phyloP scores from a whole-genome alignment of 2,329 filamentous ascomycete species.

The Beauveria sp. region DNA sequence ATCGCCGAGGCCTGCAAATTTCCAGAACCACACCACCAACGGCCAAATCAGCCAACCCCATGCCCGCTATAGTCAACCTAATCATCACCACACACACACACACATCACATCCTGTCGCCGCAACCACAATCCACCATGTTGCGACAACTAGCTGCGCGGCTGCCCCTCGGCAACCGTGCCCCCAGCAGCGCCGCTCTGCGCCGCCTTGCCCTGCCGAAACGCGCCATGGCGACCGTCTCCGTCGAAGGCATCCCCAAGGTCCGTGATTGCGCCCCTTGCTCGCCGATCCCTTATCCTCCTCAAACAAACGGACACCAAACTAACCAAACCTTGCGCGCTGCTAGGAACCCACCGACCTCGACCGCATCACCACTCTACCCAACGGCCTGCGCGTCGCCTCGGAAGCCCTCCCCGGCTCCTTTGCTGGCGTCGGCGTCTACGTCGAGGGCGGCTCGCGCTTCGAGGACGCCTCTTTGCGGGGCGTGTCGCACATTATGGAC shows the following conservation, averaged over 20 bases:
- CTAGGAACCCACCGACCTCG: constrained; percentile 73
- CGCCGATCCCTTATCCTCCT: not conserved
- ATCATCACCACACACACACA: not conserved
- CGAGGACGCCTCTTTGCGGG: constrained; percentile 76
- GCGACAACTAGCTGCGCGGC: constrained; percentile 26
- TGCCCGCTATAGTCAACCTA: not conserved
- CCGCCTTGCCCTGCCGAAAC: constrained; percentile 17
- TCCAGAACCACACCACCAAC: constrained; percentile 1
- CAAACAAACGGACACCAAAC: not conserved
- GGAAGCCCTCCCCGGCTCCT: constrained; percentile 87
- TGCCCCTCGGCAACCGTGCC: constrained; percentile 21
- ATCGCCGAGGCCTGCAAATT: constrained; percentile 12
- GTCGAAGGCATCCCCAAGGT: constrained; percentile 31
- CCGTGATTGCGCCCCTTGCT: not conserved
- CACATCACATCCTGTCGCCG: not conserved
- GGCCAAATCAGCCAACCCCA: not conserved
- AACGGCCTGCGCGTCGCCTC: constrained; percentile 94
- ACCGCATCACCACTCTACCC: constrained; percentile 77
- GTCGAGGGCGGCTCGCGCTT: constrained; percentile 92
- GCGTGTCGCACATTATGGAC: constrained; percentile 94
- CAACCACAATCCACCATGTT: constrained; percentile 22
- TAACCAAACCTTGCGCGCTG: not conserved
- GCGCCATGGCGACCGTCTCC: constrained; percentile 25
- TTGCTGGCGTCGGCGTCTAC: constrained; percentile 91
- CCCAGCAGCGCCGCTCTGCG: constrained; percentile 19